phyloP scores from a whole-genome alignment of 176 grass and related monocot genomes.

The Oryza punctata region DNA sequence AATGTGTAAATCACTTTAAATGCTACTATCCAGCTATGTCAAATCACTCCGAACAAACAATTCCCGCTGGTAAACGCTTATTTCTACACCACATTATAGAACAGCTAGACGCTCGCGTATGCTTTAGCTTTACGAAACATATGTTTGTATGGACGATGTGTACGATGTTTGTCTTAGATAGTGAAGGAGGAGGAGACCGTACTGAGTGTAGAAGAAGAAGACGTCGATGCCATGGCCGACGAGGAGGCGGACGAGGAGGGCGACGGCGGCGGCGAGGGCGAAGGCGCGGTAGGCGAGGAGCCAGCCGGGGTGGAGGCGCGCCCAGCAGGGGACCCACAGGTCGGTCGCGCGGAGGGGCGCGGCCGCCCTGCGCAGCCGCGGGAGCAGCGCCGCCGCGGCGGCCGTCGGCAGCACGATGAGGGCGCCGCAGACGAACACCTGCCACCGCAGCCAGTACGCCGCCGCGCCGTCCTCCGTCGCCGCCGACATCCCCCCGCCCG shows the following conservation, averaged over 20 bases:
- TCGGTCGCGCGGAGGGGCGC: conserved; percentile 47
- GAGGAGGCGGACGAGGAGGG: conserved; percentile 44
- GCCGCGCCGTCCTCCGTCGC: conserved; percentile 40
- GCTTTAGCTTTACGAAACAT: neutral
- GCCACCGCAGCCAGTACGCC: conserved; percentile 66
- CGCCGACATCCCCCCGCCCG: neutral
- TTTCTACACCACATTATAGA: neutral
- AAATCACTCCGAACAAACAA: neutral
- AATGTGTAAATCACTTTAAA: neutral
- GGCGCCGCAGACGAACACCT: conserved; percentile 57
- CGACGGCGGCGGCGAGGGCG: conserved; percentile 46
- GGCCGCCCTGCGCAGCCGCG: conserved; percentile 37
- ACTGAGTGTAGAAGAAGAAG: conserved; percentile 72
- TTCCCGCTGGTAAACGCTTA: neutral
- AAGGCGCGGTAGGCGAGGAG: conserved; percentile 58
- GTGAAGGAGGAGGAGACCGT: neutral
- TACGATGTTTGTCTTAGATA: neutral
- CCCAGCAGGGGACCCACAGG: conserved; percentile 67
- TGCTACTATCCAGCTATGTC: neutral
- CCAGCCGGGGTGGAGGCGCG: conserved; percentile 54
- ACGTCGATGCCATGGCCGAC: neutral
- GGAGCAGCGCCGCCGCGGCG: conserved; percentile 46
- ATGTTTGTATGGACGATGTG: neutral
- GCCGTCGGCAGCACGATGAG: conserved; percentile 43
- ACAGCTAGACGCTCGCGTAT: neutral